These are phyloP conservation scores for Daedaleopsis sinensis DNA, from an alignment of 768 basidiomycete species.

Conservation along the genomic window DNA sequence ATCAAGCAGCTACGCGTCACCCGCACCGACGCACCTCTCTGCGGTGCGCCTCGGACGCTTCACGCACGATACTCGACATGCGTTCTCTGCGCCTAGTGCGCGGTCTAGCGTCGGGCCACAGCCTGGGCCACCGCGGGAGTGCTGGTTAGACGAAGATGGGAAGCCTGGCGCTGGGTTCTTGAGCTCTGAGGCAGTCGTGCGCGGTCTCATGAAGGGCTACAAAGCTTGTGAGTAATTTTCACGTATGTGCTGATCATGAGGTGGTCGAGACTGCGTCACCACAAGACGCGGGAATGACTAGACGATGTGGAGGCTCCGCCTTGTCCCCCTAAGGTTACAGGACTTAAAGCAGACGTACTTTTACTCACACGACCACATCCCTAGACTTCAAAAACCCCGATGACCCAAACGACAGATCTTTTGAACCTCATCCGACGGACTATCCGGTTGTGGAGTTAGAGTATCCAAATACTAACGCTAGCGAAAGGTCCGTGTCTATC, in stretches of 20 bases:
- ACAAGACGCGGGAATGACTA: not conserved
- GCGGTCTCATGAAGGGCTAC: conserved; percentile 64
- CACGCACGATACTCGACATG: conserved; percentile 20
- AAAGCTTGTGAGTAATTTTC: conserved; percentile 59
- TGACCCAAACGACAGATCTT: conserved; percentile 63
- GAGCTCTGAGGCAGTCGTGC: conserved; percentile 69
- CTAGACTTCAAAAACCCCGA: conserved; percentile 72
- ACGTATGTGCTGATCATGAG: not conserved
- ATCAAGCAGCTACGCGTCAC: conserved; percentile 16
- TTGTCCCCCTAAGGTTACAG: too few relatives aligned
- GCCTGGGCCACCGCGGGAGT: conserved; percentile 41
- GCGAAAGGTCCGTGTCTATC: conserved; percentile 58
- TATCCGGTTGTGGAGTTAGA: conserved; percentile 75
- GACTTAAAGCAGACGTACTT: too few relatives aligned
- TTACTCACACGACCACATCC: too few relatives aligned
- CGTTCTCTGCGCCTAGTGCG: conserved; percentile 64
- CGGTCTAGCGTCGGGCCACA: conserved; percentile 49
- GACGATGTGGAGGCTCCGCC: too few relatives aligned
- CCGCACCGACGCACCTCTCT: conserved; percentile 21
- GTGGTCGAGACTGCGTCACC: too few relatives aligned
- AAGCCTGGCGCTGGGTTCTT: conserved; percentile 52
- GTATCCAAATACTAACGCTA: conserved; percentile 72
- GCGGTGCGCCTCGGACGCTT: conserved; percentile 1
- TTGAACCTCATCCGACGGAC: conserved; percentile 57
- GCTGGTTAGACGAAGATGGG: conserved; percentile 59